These are phyloP conservation scores for Paracamarosporium sp. DNA, from an alignment of 2,329 filamentous ascomycete species.

Conservation along the genomic window DNA sequence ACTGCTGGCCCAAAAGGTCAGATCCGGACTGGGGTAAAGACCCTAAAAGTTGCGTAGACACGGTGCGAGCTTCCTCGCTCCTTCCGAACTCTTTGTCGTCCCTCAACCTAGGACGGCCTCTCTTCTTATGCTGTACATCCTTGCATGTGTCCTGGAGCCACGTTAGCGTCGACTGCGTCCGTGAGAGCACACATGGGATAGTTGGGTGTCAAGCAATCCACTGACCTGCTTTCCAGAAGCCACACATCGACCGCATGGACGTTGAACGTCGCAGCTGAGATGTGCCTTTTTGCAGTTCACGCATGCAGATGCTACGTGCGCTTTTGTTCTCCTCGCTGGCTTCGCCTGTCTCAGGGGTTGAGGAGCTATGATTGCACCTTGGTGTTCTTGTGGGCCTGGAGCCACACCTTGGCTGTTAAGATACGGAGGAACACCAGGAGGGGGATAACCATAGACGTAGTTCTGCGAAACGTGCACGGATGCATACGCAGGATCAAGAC, in stretches of 20 bases:
- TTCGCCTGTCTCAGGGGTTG: conserved; percentile 38
- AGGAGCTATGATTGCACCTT: conserved; percentile 39
- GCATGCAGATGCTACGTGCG: conserved; percentile 84
- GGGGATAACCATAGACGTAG: conserved; percentile 40
- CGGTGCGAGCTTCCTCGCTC: conserved; percentile 35
- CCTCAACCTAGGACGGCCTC: conserved; percentile 77
- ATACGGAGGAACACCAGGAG: conserved; percentile 30
- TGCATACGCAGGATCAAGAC: conserved; percentile 34
- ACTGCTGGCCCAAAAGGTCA: conserved; percentile 29
- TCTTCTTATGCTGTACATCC: conserved; percentile 86
- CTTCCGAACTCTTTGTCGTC: conserved; percentile 57
- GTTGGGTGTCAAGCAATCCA: conserved; percentile 7
- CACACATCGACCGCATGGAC: conserved; percentile 79
- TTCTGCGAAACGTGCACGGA: conserved; percentile 27
- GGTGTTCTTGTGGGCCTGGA: conserved; percentile 39
- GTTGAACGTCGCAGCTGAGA: conserved; percentile 70
- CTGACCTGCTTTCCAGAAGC: conserved; percentile 74
- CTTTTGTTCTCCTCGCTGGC: conserved; percentile 64
- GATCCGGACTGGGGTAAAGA: conserved; percentile 23
- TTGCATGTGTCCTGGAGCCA: conserved; percentile 71
- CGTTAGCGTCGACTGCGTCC: conserved; percentile 18
- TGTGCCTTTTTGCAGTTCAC: conserved; percentile 87
- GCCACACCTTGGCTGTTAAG: conserved; percentile 29
- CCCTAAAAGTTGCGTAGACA: conserved; percentile 32
- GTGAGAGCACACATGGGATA: background rate